A percentile compares a stretch with the other conserved stretches of the same genome.
Conservation (phyloP, 2,329 filamentous ascomycete genomes). For the Diatrype stigma region DNA sequence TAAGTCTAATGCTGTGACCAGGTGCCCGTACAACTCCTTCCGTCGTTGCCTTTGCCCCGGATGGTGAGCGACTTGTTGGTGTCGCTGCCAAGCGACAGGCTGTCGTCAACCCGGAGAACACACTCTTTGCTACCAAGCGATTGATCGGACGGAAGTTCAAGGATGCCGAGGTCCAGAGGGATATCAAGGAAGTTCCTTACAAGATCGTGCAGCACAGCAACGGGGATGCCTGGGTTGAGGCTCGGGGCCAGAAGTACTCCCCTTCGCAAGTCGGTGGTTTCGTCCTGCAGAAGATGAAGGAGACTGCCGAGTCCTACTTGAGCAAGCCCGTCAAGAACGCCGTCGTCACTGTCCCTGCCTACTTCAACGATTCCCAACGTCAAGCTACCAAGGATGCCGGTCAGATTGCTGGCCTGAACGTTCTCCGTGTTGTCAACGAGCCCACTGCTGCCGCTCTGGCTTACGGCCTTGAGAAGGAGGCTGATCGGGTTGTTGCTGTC, state of each 20-base stretch:
- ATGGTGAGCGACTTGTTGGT: conserved; percentile 94
- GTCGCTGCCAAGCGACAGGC: conserved; percentile 97
- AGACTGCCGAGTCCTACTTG: conserved; percentile 91
- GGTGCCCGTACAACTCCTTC: conserved; percentile 89
- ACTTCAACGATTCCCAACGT: conserved; percentile 98
- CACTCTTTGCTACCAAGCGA: conserved; percentile 96
- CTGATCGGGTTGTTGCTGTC: conserved; percentile 84
- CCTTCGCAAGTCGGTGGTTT: conserved; percentile 98
- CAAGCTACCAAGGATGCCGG: conserved; percentile 98
- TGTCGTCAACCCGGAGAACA: conserved; percentile 98
- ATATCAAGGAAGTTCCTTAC: conserved; percentile 96
- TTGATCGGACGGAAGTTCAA: conserved; percentile 97
- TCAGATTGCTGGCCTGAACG: conserved; percentile 92
- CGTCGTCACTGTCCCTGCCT: conserved; percentile 93
- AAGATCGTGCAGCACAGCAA: conserved; percentile 98
- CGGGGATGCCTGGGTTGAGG: conserved; percentile 93
- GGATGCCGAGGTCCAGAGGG: conserved; percentile 89
- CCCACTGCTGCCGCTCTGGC: conserved; percentile 93
- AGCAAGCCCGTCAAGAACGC: conserved; percentile 91
- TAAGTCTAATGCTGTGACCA: conserved; percentile 29
- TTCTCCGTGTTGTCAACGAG: conserved; percentile 97
- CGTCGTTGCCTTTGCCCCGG: conserved; percentile 91
- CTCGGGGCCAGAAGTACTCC: conserved; percentile 92
- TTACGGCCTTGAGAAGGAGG: conserved; percentile 93
- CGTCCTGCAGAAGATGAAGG: conserved; percentile 97